Percentiles rank a stretch among this genome's conserved stretches.
Conservation (phyloP, 2,329 filamentous ascomycete genomes). For the Claviceps sp. region DNA sequence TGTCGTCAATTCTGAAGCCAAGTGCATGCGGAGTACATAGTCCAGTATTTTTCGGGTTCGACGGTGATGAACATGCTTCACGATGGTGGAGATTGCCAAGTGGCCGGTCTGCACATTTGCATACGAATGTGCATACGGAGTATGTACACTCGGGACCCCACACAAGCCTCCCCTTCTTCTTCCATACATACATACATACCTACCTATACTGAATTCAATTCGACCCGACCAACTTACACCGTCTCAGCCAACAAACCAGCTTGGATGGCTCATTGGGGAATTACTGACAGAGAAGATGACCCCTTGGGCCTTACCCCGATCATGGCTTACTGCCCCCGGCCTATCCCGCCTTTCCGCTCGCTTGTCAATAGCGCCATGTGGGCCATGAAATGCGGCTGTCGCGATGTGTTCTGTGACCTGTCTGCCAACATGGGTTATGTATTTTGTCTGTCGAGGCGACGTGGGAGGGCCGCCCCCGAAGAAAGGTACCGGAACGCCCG, state of each 20-base stretch:
- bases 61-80: neutral
- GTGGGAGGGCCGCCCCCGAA: neutral
- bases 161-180: neutral
- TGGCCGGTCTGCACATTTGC: neutral
- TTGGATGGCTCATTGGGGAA: neutral
- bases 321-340: neutral
- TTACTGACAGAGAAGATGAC: neutral
- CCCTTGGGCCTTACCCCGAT: neutral
- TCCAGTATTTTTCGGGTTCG: neutral
- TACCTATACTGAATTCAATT: no score
- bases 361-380: constrained; percentile 4
- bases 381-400: constrained; percentile 1
- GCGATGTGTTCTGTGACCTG: neutral
- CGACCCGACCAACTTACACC: neutral
- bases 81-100: neutral
- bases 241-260: neutral
- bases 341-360: constrained; percentile 1
- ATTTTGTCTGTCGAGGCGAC: neutral
- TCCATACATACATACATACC: no score
- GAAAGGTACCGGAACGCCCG: neutral
- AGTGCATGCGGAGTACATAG: no score
- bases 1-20: neutral
- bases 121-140: neutral
- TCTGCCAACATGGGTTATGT: neutral
- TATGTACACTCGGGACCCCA: neutral